Percentiles rank a stretch among this genome's conserved stretches.
Conservation (phyloP, 148 eudicot species). For the Rheum nobile region DNA sequence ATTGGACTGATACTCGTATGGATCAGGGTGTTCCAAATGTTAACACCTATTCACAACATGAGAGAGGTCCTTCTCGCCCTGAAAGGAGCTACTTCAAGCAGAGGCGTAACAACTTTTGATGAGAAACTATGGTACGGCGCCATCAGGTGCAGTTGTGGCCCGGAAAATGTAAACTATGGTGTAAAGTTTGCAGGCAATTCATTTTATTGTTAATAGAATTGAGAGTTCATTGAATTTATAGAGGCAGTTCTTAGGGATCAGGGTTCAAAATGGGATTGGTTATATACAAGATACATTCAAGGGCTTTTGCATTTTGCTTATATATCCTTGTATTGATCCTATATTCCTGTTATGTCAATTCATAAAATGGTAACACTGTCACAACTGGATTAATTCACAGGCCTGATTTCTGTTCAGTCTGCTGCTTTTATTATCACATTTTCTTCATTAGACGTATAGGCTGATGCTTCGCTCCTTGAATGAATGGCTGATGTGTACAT, state of each 20-base stretch:
- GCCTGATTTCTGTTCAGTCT: neutral
- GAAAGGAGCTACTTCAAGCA: conserved; percentile 43
- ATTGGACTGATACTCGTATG: neutral
- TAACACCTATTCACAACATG: conserved; percentile 21
- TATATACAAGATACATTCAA: conserved; percentile 15
- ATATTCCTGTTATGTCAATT: neutral
- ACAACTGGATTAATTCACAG: neutral
- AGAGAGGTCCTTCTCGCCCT: conserved; percentile 18
- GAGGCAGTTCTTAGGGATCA: conserved; percentile 14
- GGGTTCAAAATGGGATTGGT: conserved; percentile 16
- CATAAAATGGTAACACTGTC: neutral
- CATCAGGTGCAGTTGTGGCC: neutral
- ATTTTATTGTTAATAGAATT: conserved; percentile 12
- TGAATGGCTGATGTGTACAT: too few species aligned
- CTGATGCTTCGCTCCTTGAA: too few species aligned
- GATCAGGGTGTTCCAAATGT: conserved; percentile 24
- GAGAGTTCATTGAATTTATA: conserved; percentile 1
- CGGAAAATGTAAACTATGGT: conserved; percentile 29
- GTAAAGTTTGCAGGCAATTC: conserved; percentile 34
- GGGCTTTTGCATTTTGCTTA: neutral
- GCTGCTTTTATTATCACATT: neutral
- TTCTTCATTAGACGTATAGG: neutral
- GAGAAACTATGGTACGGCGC: conserved; percentile 20
- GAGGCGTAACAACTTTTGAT: conserved; percentile 39
- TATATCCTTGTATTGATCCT: neutral